Base-by-base conservation (phyloP, 2,329 filamentous ascomycete genomes). In the Sordariomycetes sp. region DNA sequence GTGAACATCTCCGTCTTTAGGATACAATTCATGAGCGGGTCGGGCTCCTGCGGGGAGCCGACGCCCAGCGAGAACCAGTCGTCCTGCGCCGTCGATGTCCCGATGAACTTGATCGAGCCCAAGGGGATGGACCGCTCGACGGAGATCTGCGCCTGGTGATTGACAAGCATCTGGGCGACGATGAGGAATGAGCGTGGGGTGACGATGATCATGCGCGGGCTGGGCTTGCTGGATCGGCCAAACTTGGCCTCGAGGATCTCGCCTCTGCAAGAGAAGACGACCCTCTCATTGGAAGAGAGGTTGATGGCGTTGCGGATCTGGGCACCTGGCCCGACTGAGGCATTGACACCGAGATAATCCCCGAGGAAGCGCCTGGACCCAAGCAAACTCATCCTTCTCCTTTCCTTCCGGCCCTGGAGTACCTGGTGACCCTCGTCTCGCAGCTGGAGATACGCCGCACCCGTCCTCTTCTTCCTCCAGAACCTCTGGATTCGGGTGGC, bases 1-100 rank as follows among this genome's bases (percentile, higher is more conserved):
- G 92, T 95, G 67, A 97, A 95, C 71, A 99, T 85, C 67, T 99
- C 94, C 0, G 94, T 99, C 76, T 99, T 99, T 70, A 99, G 84
- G 22, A 96, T 75, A 67, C 94, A 99, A 72, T 86, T 95, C 65
- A 99, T 72, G 24, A 99, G 77, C n/a, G 94, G 90, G 69, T 99
- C 94, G 0, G 94, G 79, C 68, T 97, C 92, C 67, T 95, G 90
- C 10, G 86, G 85, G 35, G 91, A 91, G n/a, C 89, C 90, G 52
- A 95, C 80, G 2, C 91, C 89, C 39, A 99, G 76, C 1, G 92
- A 90, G 70, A 99, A 96, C 94, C 94, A 99, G 70, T 99, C 94
- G 64, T 99, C 94, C 62, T 89, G 89, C 60, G 88, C 74, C 17
- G 81, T 89, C 2, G 92, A 96, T 5, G 82, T 76, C 64, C 89